Evolutionary conservation across 331 rosid species (phyloP).

Genomic region (Quercus phellos): DNA sequence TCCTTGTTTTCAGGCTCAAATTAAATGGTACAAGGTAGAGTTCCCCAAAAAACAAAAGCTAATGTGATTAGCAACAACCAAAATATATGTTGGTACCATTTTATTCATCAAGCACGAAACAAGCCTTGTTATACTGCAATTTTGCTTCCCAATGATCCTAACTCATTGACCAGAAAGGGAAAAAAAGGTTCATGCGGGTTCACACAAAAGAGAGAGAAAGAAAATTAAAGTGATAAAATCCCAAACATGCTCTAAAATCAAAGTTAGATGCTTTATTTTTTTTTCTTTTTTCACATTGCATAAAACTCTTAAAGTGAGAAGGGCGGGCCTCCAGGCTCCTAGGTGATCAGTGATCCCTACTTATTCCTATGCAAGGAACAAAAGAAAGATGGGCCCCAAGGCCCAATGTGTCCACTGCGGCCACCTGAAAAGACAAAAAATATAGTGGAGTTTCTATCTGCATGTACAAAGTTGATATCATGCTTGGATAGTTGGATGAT

Average conservation of each 20-base stretch:
- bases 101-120: no score
- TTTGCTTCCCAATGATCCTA: not conserved
- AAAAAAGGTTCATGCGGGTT: slow-evolving; percentile 7
- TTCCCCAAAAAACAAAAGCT: not conserved
- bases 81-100: no score
- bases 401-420: slow-evolving; percentile 18
- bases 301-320: slow-evolving; percentile 19
- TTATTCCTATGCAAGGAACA: slow-evolving; percentile 21
- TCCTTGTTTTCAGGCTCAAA: not conserved
- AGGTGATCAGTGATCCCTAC: not conserved
- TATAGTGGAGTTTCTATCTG: slow-evolving; percentile 31
- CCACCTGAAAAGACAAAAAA: slow-evolving; percentile 43
- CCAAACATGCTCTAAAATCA: slow-evolving; percentile 25
- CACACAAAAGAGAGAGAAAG: not conserved
- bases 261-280: slow-evolving; percentile 9
- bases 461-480: slow-evolving; percentile 39
- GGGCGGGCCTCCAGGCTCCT: not conserved
- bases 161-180: slow-evolving; percentile 13
- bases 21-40: not conserved
- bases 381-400: slow-evolving; percentile 20
- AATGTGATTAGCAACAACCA: no score
- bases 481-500: slow-evolving; percentile 11
- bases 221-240: slow-evolving; percentile 20
- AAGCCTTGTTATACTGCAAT: no score
- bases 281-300: slow-evolving; percentile 15